Evolutionary conservation across 257 asterid genomes (phyloP), one percentile per base, ranked within the genome.

Genomic region (Solanum chaucha): DNA sequence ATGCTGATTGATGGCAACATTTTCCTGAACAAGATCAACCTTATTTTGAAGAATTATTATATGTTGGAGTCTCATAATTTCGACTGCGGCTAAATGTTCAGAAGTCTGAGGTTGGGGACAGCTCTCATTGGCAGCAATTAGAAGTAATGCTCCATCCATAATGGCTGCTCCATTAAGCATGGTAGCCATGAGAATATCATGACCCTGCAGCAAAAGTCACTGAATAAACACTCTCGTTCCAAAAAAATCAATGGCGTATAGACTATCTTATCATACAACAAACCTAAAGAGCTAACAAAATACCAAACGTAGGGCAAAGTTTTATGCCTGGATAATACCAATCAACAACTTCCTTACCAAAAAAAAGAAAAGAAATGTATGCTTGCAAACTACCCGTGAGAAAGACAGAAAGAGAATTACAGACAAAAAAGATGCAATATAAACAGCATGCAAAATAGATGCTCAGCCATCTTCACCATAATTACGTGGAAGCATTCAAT

Each of bases 91-190:
- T 82, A 97, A 93, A 86, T 97, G 99, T 86, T 97, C 99, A 28
- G 98, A 94, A 28, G 99, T 97, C 92, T 97, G 99, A 90, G 99
- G 99, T 86, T 97, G 99, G 59, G 99, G 99, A 87, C 99, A 96
- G 75, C 98, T 96, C 88, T 96, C 99, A 85, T 96, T 96, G 86
- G 99, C 99, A 68, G 99, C 99, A 88, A 96, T 96, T 46, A 96
- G 98, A 88, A 96, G 98, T 83, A 96, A 90, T 30, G 99, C 99
- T 36, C 99, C 99, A 87, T 96, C 99, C 99, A 96, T 96, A 84
- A 96, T 96, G 70, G 99, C 98, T 4, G 99, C 99, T 87, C 99
- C 99, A 68, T 96, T 96, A 91, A 96, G 99, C 99, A 96, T 96
- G 8, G 99, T 96, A 88, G 99, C 99, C 99, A 96, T 96, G 91